phyloP scores from a whole-genome alignment of 176 grass and related monocot species.

The Bolboschoenus planiculmis region DNA sequence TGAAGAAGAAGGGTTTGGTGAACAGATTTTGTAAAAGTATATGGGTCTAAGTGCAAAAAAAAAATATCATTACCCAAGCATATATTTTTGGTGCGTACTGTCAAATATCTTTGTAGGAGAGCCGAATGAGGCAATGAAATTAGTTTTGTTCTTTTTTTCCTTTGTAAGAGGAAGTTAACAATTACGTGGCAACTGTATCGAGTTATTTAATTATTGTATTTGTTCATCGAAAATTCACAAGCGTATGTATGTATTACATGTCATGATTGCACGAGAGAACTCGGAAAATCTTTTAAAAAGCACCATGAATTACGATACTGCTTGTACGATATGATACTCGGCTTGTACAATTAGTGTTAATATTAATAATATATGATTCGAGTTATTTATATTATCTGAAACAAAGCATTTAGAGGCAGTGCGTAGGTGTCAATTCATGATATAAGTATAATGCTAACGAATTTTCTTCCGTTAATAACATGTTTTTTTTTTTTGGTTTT shows the following conservation, averaged over 20 bases:
- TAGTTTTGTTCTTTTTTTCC: not conserved
- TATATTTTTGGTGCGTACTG: not conserved
- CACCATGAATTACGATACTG: not conserved
- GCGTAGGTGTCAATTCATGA: too few species aligned
- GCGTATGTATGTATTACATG: too few species aligned
- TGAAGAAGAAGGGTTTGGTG: not conserved
- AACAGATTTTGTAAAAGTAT: slow-evolving; percentile 13
- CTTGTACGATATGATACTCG: too few species aligned
- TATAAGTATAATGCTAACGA: too few species aligned
- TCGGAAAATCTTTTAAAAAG: not conserved
- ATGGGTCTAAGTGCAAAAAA: not conserved
- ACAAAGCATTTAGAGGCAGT: too few species aligned
- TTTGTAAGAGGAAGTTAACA: not conserved
- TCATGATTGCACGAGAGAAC: not conserved
- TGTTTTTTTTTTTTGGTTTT: too few species aligned
- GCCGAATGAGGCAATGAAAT: not conserved
- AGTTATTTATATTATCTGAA: too few species aligned
- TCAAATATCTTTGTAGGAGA: not conserved
- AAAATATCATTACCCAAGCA: not conserved
- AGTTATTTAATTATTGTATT: not conserved
- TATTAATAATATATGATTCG: too few species aligned
- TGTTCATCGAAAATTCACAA: not conserved
- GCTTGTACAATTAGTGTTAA: too few species aligned
- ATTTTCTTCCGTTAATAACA: too few species aligned
- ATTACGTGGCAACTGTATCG: not conserved